A percentile compares a stretch with the other conserved stretches of the same genome.
These are phyloP conservation scores for Candida yuanshanica DNA, from an alignment of 805 yeast genomes.

Conservation along the genomic window DNA sequence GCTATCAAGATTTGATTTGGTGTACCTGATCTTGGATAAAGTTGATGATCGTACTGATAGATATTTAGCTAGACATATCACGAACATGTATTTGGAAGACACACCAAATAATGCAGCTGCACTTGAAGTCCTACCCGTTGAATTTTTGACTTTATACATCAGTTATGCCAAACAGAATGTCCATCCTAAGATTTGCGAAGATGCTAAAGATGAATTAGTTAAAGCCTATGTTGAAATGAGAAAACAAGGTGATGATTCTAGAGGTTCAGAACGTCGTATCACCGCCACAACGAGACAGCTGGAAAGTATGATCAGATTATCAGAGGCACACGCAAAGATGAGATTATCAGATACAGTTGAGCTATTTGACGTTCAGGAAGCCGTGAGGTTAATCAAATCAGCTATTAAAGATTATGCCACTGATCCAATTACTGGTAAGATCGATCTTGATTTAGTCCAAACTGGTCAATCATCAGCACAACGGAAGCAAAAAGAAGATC, in stretches of 20 bases:
- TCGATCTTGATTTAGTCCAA: conserved; percentile 95
- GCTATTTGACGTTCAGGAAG: conserved; percentile 81
- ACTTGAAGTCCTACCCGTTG: conserved; percentile 74
- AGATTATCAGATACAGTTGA: conserved; percentile 69
- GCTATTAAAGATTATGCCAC: conserved; percentile 98
- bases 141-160: conserved; percentile 80
- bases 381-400: conserved; percentile 84
- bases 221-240: conserved; percentile 90
- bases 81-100: conserved; percentile 89
- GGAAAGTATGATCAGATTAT: conserved; percentile 88
- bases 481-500: conserved; percentile 68
- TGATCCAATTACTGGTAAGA: conserved; percentile 93
- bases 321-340: conserved; percentile 98
- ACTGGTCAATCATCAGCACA: conserved; percentile 92
- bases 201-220: conserved; percentile 81
- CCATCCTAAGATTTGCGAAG: conserved; percentile 74
- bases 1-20: conserved; percentile 90
- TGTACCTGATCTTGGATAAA: conserved; percentile 85
- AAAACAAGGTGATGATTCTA: conserved; percentile 84
- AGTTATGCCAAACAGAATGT: conserved; percentile 88
- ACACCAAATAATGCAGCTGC: conserved; percentile 64
- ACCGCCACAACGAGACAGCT: conserved; percentile 98
- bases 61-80: conserved; percentile 82
- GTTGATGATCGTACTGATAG: conserved; percentile 85
- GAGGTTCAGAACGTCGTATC: conserved; percentile 81